Evolutionary conservation across 2,329 filamentous ascomycete species (phyloP).

Genomic region (Clathrospora elynae): DNA sequence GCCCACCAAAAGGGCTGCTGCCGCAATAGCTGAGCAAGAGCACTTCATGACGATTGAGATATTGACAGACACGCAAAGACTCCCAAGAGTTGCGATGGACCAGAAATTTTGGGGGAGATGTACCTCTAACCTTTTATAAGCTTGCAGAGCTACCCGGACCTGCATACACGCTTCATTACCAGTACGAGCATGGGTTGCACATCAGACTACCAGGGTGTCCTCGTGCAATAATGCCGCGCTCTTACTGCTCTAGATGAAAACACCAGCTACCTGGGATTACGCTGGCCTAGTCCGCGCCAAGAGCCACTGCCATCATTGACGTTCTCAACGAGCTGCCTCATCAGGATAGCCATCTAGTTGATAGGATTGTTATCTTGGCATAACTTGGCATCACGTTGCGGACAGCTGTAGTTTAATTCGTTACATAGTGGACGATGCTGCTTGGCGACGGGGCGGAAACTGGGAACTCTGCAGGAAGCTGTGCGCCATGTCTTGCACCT

Average conservation of each 20-base stretch:
- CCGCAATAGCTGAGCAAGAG: slow-evolving; percentile 32
- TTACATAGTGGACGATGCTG: slow-evolving; percentile 2
- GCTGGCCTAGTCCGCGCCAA: slow-evolving; percentile 25
- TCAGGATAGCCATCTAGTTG: slow-evolving; percentile 20
- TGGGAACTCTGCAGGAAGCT: slow-evolving; percentile 10
- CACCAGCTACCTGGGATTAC: slow-evolving; percentile 28
- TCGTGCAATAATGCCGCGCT: slow-evolving; percentile 37
- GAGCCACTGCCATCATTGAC: slow-evolving; percentile 27
- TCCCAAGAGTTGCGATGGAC: slow-evolving; percentile 27
- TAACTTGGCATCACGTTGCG: slow-evolving; percentile 33
- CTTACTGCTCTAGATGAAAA: slow-evolving; percentile 37
- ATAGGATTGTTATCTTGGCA: slow-evolving; percentile 11
- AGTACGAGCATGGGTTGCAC: slow-evolving; percentile 8
- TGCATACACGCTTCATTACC: slow-evolving; percentile 23
- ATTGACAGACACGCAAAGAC: slow-evolving; percentile 16
- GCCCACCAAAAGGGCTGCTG: slow-evolving; percentile 36
- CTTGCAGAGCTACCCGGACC: slow-evolving; percentile 28
- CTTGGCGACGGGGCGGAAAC: slow-evolving; percentile 23
- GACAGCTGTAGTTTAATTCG: slow-evolving; percentile 23
- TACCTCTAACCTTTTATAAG: slow-evolving; percentile 38
- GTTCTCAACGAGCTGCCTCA: slow-evolving; percentile 33
- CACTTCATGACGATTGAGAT: slow-evolving; percentile 38
- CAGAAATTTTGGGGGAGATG: slow-evolving; percentile 19
- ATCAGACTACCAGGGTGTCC: slow-evolving; percentile 24
- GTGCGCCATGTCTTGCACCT: slow-evolving; percentile 11